phyloP scores from a whole-genome alignment of 805 yeast species.

The Kuraishia capsulata region DNA sequence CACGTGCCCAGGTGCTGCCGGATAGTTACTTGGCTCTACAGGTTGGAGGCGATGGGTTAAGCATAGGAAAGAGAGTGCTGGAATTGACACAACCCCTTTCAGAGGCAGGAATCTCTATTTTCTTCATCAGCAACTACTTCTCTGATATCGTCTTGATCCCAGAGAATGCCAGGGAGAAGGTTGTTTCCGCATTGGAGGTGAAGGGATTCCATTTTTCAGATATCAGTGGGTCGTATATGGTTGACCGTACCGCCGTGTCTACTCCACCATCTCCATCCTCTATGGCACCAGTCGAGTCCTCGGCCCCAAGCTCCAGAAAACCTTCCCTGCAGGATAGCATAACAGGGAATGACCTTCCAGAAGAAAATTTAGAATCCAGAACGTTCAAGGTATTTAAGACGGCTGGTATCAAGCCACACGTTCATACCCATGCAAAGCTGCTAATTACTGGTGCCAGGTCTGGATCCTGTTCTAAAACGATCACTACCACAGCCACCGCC shows the following conservation, averaged over 20 bases:
- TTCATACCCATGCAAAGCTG: conserved; percentile 29
- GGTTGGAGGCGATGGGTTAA: conserved; percentile 51
- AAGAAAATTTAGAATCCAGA: conserved; percentile 17
- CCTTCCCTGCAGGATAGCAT: not conserved
- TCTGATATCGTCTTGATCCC: conserved; percentile 60
- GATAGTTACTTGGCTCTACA: conserved; percentile 44
- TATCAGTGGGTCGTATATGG: conserved; percentile 31
- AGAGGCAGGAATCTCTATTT: conserved; percentile 44
- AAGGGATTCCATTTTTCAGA: conserved; percentile 35
- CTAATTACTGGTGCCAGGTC: conserved; percentile 53
- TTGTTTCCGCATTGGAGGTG: conserved; percentile 32
- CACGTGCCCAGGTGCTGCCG: conserved; percentile 29
- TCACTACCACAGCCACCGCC: conserved; percentile 32
- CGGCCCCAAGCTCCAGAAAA: not conserved
- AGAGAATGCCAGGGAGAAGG: conserved; percentile 29
- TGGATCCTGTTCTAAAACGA: conserved; percentile 31
- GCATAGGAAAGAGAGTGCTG: conserved; percentile 43
- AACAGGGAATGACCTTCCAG: no score
- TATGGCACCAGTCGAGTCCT: not conserved
- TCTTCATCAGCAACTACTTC: conserved; percentile 55
- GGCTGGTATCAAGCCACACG: conserved; percentile 32
- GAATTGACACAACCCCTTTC: conserved; percentile 53
- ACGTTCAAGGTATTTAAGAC: conserved; percentile 28
- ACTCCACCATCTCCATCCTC: not conserved
- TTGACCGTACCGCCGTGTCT: not conserved